Conservation (phyloP, 2,329 filamentous ascomycete species). For the Penicillium verrucosum region DNA sequence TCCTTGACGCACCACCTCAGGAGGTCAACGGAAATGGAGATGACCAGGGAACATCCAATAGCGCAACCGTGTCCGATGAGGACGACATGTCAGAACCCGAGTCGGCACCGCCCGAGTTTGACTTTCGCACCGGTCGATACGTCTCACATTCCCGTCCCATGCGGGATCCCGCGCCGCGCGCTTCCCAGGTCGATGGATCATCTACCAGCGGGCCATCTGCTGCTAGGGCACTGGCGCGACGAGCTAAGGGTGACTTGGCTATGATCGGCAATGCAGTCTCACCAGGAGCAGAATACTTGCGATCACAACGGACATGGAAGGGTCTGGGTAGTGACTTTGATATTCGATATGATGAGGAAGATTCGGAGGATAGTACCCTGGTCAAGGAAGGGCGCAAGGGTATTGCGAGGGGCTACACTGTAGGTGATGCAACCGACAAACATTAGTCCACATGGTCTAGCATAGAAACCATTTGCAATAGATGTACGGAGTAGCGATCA, state of each 20-base stretch:
- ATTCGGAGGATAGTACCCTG: constrained; percentile 54
- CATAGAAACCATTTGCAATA: constrained; percentile 7
- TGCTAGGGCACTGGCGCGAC: constrained; percentile 58
- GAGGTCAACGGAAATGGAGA: constrained; percentile 23
- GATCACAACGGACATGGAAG: constrained; percentile 81
- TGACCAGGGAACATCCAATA: constrained; percentile 25
- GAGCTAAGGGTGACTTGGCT: constrained; percentile 68
- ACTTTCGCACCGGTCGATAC: constrained; percentile 82
- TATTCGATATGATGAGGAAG: constrained; percentile 57
- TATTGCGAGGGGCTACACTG: constrained; percentile 81
- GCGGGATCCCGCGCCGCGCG: constrained; percentile 37
- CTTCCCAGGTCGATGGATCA: constrained; percentile 26
- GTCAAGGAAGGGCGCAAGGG: constrained; percentile 86
- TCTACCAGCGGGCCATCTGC: constrained; percentile 26
- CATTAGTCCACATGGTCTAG: constrained; percentile 23
- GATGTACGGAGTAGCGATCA: background rate
- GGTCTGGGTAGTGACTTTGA: constrained; percentile 85
- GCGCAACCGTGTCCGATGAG: constrained; percentile 34
- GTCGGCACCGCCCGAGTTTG: constrained; percentile 77
- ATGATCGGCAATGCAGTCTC: constrained; percentile 83
- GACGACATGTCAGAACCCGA: constrained; percentile 68
- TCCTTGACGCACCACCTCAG: constrained; percentile 48
- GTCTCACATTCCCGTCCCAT: constrained; percentile 64
- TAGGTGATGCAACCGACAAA: constrained; percentile 56
- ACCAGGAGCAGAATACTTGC: constrained; percentile 83